phyloP scores from a whole-genome alignment of 352 stramenopile species.

The Saprolegnia parasitica region DNA sequence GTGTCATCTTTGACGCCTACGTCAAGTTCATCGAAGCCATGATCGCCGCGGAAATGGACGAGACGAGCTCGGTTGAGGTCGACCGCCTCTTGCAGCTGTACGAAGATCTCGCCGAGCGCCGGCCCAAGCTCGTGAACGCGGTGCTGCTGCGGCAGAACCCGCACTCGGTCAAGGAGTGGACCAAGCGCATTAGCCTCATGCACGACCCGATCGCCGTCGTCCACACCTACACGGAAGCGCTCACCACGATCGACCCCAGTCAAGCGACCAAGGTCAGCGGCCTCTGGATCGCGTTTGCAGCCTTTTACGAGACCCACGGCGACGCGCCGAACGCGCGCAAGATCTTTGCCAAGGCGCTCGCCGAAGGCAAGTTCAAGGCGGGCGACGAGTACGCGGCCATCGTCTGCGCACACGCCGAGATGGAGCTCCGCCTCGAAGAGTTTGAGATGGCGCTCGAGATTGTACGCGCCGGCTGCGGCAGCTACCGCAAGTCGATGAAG shows the following conservation, averaged over 20 bases:
- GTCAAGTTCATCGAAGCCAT: conserved; percentile 98
- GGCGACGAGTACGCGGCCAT: conserved; percentile 93
- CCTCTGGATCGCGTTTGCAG: conserved; percentile 93
- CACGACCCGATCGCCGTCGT: conserved; percentile 50
- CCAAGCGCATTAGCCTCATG: conserved; percentile 92
- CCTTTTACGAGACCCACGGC: conserved; percentile 92
- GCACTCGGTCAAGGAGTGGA: conserved; percentile 97
- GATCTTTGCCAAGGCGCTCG: conserved; percentile 89
- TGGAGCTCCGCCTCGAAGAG: conserved; percentile 94
- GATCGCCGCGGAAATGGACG: conserved; percentile 94
- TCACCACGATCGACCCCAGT: conserved; percentile 88
- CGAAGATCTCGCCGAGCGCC: conserved; percentile 91
- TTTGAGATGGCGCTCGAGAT: conserved; percentile 92
- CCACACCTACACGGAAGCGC: conserved; percentile 84
- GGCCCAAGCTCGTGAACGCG: conserved; percentile 91
- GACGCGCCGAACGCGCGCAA: conserved; percentile 89
- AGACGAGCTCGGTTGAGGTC: conserved; percentile 58
- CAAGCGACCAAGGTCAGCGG: conserved; percentile 83
- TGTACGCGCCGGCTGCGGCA: conserved; percentile 78
- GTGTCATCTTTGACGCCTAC: conserved; percentile 98
- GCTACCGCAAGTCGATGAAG: conserved; percentile 88
- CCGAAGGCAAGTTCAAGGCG: conserved; percentile 65
- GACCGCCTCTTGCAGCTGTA: conserved; percentile 83
- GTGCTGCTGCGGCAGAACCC: conserved; percentile 98
- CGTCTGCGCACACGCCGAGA: conserved; percentile 93